Conservation (phyloP, 1,284 basidiomycete genomes). For the Ustilago trichophora region DNA sequence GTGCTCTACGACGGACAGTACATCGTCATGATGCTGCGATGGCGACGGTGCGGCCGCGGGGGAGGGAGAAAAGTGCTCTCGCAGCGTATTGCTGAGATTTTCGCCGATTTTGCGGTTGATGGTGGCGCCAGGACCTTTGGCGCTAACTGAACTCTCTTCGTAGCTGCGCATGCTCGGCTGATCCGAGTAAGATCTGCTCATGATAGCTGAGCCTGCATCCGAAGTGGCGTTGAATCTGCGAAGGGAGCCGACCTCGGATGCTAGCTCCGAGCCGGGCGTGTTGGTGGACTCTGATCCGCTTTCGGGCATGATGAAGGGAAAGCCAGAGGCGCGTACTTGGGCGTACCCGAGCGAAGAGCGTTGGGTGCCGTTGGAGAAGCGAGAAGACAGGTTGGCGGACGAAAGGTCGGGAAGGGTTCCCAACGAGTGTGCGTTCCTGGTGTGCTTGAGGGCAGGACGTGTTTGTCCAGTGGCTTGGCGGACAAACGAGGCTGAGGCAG, state of each 20-base stretch:
- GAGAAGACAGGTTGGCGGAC: constrained; percentile 28
- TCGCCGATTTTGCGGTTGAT: constrained; percentile 27
- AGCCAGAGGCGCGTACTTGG: constrained; percentile 37
- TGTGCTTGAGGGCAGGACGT: constrained; percentile 1
- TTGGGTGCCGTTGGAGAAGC: constrained; percentile 2
- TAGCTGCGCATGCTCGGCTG: constrained; percentile 35
- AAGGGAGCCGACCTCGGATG: constrained; percentile 27
- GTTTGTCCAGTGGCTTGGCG: constrained; percentile 1
- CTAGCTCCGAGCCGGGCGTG: constrained; percentile 25
- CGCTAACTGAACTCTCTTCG: constrained; percentile 34
- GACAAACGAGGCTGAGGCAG: constrained; percentile 21
- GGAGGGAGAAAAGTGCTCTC: constrained; percentile 24
- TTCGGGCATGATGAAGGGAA: constrained; percentile 47
- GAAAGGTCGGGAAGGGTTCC: constrained; percentile 31
- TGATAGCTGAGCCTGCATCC: constrained; percentile 16
- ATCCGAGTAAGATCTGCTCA: constrained; percentile 26
- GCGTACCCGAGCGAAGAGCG: constrained; percentile 36
- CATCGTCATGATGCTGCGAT: constrained; percentile 1
- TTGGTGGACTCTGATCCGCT: constrained; percentile 30
- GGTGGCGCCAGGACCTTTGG: constrained; percentile 32
- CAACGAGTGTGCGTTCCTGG: constrained; percentile 35
- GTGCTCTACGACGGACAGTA: constrained; percentile 10
- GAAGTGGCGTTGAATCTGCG: constrained; percentile 20
- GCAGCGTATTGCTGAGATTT: constrained; percentile 20
- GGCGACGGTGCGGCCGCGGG: not conserved